Base-by-base conservation (phyloP, 768 basidiomycete genomes). In the Leccinum sublutescens region DNA sequence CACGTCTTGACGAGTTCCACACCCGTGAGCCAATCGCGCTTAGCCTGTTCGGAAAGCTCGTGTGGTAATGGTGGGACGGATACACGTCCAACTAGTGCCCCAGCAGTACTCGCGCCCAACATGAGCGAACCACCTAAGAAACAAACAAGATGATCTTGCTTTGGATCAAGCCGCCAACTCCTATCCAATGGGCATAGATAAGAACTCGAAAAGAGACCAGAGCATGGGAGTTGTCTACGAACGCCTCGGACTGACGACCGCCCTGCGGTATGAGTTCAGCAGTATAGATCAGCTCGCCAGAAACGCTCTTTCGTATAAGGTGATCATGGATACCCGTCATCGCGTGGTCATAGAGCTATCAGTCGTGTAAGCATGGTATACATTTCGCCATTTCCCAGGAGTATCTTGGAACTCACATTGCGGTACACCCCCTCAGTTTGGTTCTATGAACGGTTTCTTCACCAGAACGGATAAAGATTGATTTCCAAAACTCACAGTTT, bases 121-220 rank as follows among this genome's bases (percentile, higher is more conserved):
- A 98, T 86, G 57, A 98, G 83, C 1, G 91, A 91, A 3, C 94
- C 95, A 19, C 88, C 93, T 34, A 98, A 77, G 84, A 97, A 98
- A 75, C 95, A 98, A 3, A 91, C 94, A 34, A 98, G 84, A 70
- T 97, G 95, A 69, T 98, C 95, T 77, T 98, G 95, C 70, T 97
- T 96, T 10, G 91, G 91, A 10, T 80, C 80, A 27, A 91, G 76
- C 17, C 82, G 81, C 93, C 92, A 95, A 34, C 77, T 75, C 25
- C 91, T 91, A 63, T 29, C 15, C 54, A 54, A 40, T 5, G 38
- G 51, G 19, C 31, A n/a, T 19, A 29, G 29, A 23, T 62, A 51
- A 67, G 64, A 43, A 55, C 52, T 50, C 57, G 31, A 55, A 51
- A 19, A 11, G 47, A 36, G n/a, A 49, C 45, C 2, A 55, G 23